Conservation (phyloP, 108 stramenopile genomes). For the Discostella pseudostelligera region DNA sequence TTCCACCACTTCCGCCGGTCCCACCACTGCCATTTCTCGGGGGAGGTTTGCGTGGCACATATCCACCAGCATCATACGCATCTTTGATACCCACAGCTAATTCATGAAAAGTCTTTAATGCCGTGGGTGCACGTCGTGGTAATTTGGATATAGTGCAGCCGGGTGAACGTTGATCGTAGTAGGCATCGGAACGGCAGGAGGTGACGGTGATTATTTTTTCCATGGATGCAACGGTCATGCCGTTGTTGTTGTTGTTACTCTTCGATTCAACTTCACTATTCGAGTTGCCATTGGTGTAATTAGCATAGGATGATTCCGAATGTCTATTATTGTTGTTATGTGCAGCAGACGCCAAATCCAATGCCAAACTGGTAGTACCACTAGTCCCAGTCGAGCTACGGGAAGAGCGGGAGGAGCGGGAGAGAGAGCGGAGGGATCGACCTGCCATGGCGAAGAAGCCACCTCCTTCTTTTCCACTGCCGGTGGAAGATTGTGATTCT, state of each 20-base stretch:
- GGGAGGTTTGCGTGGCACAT: conserved; percentile 51
- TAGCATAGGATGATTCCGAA: background rate
- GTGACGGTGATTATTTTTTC: conserved; percentile 78
- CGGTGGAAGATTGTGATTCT: too few relatives aligned
- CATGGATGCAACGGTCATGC: background rate
- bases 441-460: conserved; percentile 21
- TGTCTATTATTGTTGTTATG: background rate
- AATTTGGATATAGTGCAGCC: conserved; percentile 71
- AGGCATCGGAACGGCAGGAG: conserved; percentile 84
- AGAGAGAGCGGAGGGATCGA: conserved; percentile 22
- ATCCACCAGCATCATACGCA: conserved; percentile 79
- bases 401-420: conserved; percentile 20
- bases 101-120: conserved; percentile 85
- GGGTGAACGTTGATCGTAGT: conserved; percentile 84
- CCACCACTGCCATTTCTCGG: conserved; percentile 10
- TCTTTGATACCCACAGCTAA: conserved; percentile 86
- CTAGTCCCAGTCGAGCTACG: background rate
- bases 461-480: background rate
- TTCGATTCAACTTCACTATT: too few relatives aligned
- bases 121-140: conserved; percentile 77
- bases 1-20: background rate
- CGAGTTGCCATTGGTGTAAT: background rate
- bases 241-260: conserved; percentile 3
- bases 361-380: background rate
- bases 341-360: background rate